A percentile compares a stretch with the other conserved stretches of the same genome.
Conservation (phyloP, 441 rosid genomes). For the Brassica balearica region DNA sequence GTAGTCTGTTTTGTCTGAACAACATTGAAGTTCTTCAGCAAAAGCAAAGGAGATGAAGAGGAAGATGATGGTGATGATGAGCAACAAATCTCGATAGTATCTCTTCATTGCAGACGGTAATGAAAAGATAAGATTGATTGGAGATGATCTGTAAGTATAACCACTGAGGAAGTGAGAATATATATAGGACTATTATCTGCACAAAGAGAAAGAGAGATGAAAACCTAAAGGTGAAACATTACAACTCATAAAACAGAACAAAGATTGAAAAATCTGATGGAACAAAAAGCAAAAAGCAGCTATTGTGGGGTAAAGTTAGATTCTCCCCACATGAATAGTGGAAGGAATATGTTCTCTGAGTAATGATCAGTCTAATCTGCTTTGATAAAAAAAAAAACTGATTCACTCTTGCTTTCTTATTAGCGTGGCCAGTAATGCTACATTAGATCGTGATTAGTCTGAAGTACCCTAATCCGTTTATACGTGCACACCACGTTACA, state of each 20-base stretch:
- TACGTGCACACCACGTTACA: background rate
- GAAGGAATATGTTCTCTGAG: slow-evolving; percentile 20
- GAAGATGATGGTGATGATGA: slow-evolving; percentile 1
- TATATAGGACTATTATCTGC: background rate
- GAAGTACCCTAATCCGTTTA: background rate
- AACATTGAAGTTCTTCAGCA: slow-evolving; percentile 20
- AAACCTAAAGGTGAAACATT: slow-evolving; percentile 8
- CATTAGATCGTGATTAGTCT: background rate
- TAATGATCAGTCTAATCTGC: slow-evolving; percentile 20
- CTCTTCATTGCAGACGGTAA: slow-evolving; percentile 14
- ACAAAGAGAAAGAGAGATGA: background rate
- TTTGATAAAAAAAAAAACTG: background rate
- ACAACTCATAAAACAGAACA: slow-evolving; percentile 19
- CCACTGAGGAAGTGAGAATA: slow-evolving; percentile 9
- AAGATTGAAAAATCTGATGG: slow-evolving; percentile 17
- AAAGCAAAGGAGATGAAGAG: slow-evolving; percentile 24
- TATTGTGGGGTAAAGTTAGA: slow-evolving; percentile 34
- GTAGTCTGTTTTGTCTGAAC: slow-evolving; percentile 11
- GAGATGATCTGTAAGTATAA: slow-evolving; percentile 1
- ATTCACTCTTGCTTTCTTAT: background rate
- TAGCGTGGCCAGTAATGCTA: background rate
- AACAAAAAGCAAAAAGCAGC: slow-evolving; percentile 26
- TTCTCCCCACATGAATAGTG: slow-evolving; percentile 25
- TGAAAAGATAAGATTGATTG: background rate
- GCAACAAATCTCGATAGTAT: slow-evolving; percentile 5